Base-by-base conservation (phyloP, 148 eudicot genomes). In the Gaultheria prostrata region DNA sequence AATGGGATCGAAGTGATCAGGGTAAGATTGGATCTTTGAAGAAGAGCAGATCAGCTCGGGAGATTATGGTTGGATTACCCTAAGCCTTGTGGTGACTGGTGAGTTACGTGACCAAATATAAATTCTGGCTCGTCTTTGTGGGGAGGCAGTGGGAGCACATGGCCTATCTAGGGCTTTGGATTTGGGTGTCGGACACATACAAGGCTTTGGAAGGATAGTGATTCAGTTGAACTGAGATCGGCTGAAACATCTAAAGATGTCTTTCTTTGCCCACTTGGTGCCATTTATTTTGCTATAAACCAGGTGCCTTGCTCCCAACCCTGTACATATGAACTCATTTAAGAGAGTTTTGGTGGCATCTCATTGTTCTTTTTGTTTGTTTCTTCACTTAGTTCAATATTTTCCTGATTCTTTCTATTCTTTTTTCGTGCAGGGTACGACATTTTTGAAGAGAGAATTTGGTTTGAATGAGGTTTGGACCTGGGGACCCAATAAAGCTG, bases 121-220 rank as follows among this genome's bases (percentile, higher is more conserved):
- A 81, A 50, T 10, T 69, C 49, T 28, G 77, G 28, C 30, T 50
- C 59, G 30, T 18, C 18, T 70, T 49, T 81, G 3, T 6, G 46
- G 21, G 39, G 54, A 28, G 76, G 77, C 18, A 32, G 28, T 13
- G 71, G 82, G 21, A 57, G 51, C 48, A 46, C 56, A 61, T 57
- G 32, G 32, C 76, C 33, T 3, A 33, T 20, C 39, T 67, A 63
- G 63, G 71, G 9, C 76, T 77, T 63, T 14, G 33, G 11, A 30
- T 6, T 13, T 78, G 72, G 80, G 26, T 87, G 81, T 17, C 79
- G 85, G 32, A 39, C n/a, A 63, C 87, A 51, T 39, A 80, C 77
- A 4, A 87, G 77, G 70, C 84, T 78, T 13, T 83, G 21, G 32
- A 82, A 85, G 80, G 89, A 82, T 70, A 85, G 85, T 0, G 87